A percentile compares a stretch with the other conserved stretches of the same genome.
These are phyloP conservation scores for Fusarium verrucosum DNA, from an alignment of 2,329 filamentous ascomycete species.

Conservation along the genomic window DNA sequence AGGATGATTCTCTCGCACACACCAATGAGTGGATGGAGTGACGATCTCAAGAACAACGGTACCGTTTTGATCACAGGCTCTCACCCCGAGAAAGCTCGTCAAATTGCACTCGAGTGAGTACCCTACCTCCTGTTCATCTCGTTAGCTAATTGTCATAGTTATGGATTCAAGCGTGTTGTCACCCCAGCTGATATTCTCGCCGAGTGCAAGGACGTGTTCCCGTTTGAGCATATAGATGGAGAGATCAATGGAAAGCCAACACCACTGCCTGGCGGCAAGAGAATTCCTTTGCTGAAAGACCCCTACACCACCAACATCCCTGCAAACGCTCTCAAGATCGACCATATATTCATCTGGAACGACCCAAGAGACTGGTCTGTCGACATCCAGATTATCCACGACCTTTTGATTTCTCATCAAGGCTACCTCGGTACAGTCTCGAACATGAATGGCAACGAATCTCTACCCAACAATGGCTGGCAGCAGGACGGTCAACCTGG, in stretches of 20 bases:
- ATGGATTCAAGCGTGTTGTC: constrained; percentile 84
- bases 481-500: constrained; percentile 82
- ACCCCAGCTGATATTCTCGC: constrained; percentile 85
- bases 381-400: constrained; percentile 84
- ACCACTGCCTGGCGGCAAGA: constrained; percentile 49
- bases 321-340: constrained; percentile 72
- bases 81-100: constrained; percentile 71
- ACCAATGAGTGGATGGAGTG: constrained; percentile 73
- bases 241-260: constrained; percentile 45
- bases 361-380: constrained; percentile 96
- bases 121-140: not conserved
- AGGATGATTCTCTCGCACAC: constrained; percentile 83
- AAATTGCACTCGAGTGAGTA: constrained; percentile 73
- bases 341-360: constrained; percentile 93
- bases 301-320: constrained; percentile 50
- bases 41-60: constrained; percentile 49
- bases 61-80: constrained; percentile 81
- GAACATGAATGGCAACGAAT: constrained; percentile 70
- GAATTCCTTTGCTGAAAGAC: constrained; percentile 45
- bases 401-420: constrained; percentile 80
- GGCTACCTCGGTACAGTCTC: constrained; percentile 86
- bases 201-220: constrained; percentile 80
- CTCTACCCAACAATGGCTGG: constrained; percentile 78
- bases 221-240: constrained; percentile 68
- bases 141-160: constrained; percentile 44